A percentile compares a stretch with the other conserved stretches of the same genome.
Conservation (phyloP, 768 basidiomycete genomes). For the Tricholoma bakamatsutake region DNA sequence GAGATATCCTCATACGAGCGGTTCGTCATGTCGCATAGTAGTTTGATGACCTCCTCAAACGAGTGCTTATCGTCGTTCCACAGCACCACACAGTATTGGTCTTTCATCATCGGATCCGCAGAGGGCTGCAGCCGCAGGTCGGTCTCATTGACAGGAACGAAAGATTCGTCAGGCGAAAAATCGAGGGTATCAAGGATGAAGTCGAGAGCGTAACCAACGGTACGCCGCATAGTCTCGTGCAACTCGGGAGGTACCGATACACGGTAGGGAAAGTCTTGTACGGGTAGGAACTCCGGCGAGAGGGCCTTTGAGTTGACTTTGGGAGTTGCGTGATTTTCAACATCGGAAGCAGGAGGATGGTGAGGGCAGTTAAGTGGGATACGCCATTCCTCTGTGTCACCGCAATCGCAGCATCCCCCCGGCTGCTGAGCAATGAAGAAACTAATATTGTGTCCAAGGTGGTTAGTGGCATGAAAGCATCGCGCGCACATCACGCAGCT, state of each 20-base stretch:
- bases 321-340: slow-evolving; percentile 31
- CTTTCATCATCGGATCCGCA: slow-evolving; percentile 73
- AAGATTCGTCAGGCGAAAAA: slow-evolving; percentile 73
- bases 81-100: slow-evolving; percentile 75
- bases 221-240: slow-evolving; percentile 66
- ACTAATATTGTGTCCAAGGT: slow-evolving; percentile 83
- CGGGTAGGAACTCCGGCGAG: slow-evolving; percentile 50
- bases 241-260: slow-evolving; percentile 57
- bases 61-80: slow-evolving; percentile 99
- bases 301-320: slow-evolving; percentile 36
- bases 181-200: slow-evolving; percentile 81
- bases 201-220: slow-evolving; percentile 73
- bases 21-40: slow-evolving; percentile 53
- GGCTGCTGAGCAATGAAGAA: slow-evolving; percentile 92
- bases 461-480: slow-evolving; percentile 88
- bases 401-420: slow-evolving; percentile 93
- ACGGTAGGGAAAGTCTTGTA: slow-evolving; percentile 54
- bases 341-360: slow-evolving; percentile 53
- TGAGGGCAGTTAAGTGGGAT: slow-evolving; percentile 59
- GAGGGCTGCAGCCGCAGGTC: slow-evolving; percentile 71
- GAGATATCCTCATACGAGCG: slow-evolving; percentile 53
- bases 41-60: slow-evolving; percentile 76
- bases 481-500: slow-evolving; percentile 85
- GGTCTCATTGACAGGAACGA: slow-evolving; percentile 58
- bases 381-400: slow-evolving; percentile 87